A percentile compares a stretch with the other conserved stretches of the same genome.
Conservation (phyloP, 441 rosid species). For the Rhodomyrtus psidioides region DNA sequence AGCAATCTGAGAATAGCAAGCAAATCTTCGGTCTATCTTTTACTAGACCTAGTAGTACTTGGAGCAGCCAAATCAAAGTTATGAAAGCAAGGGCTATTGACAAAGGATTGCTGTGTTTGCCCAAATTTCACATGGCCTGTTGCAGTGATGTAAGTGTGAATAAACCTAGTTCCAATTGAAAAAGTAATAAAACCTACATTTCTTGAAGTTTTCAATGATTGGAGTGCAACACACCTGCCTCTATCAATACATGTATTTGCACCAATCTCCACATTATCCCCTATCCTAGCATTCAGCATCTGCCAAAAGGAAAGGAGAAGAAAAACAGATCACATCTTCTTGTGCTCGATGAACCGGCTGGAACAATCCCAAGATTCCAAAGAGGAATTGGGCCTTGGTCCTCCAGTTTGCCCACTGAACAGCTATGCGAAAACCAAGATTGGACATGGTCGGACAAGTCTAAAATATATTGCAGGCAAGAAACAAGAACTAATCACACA, state of each 20-base stretch:
- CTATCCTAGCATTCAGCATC: too few species aligned
- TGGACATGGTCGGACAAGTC: too few species aligned
- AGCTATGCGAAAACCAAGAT: too few species aligned
- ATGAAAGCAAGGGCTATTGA: background rate
- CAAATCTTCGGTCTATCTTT: background rate
- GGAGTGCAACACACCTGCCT: conserved; percentile 39
- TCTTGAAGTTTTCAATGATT: background rate
- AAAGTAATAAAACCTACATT: background rate
- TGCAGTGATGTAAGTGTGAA: background rate
- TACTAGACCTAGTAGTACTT: background rate
- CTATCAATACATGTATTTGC: conserved; percentile 66
- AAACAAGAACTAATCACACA: too few species aligned
- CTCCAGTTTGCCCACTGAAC: too few species aligned
- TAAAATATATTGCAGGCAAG: too few species aligned
- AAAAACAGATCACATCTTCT: too few species aligned
- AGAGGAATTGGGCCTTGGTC: too few species aligned
- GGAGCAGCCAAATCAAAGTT: background rate
- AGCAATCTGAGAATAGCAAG: background rate
- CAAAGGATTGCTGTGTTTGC: background rate
- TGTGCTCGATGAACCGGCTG: too few species aligned
- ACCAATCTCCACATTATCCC: too few species aligned
- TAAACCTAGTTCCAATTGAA: background rate
- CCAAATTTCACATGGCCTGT: background rate
- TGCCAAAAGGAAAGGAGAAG: too few species aligned
- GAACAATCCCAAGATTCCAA: too few species aligned